These are phyloP conservation scores for Candida xyloterini DNA, from an alignment of 805 yeast species.

Conservation along the genomic window DNA sequence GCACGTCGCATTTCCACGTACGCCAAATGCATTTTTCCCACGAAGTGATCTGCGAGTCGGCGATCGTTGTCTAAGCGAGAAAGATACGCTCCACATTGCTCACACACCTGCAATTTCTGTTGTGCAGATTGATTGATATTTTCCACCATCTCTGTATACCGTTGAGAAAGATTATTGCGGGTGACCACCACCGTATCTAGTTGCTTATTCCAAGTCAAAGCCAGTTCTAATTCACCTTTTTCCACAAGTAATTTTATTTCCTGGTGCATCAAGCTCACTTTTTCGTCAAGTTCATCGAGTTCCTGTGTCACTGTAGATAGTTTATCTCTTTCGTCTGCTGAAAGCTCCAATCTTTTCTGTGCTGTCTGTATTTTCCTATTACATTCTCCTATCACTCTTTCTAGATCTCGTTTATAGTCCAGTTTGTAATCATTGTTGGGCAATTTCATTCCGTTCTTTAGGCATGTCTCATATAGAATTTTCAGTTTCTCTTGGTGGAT, in stretches of 20 bases:
- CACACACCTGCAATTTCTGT: conserved; percentile 88
- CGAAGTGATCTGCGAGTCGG: conserved; percentile 83
- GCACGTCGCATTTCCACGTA: conserved; percentile 71
- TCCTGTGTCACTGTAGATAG: conserved; percentile 37
- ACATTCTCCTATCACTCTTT: conserved; percentile 61
- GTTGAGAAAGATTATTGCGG: conserved; percentile 51
- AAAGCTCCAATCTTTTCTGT: conserved; percentile 60
- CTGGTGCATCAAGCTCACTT: conserved; percentile 63
- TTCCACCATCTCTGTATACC: conserved; percentile 60
- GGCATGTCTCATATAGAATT: conserved; percentile 58
- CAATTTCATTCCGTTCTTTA: conserved; percentile 34
- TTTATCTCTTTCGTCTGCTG: conserved; percentile 52
- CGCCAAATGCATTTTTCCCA: conserved; percentile 83
- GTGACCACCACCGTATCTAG: conserved; percentile 44
- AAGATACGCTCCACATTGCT: conserved; percentile 83
- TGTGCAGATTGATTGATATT: conserved; percentile 81
- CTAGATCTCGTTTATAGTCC: conserved; percentile 45
- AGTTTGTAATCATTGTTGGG: conserved; percentile 43
- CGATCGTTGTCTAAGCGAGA: conserved; percentile 84
- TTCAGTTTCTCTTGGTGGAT: conserved; percentile 73
- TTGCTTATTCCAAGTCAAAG: conserved; percentile 46
- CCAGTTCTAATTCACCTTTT: conserved; percentile 48
- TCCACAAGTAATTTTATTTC: conserved; percentile 56
- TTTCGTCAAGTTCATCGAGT: conserved; percentile 59
- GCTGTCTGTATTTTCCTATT: conserved; percentile 64